Conservation (phyloP, 169 alveolate genomes). For the Plasmodium vivax region DNA sequence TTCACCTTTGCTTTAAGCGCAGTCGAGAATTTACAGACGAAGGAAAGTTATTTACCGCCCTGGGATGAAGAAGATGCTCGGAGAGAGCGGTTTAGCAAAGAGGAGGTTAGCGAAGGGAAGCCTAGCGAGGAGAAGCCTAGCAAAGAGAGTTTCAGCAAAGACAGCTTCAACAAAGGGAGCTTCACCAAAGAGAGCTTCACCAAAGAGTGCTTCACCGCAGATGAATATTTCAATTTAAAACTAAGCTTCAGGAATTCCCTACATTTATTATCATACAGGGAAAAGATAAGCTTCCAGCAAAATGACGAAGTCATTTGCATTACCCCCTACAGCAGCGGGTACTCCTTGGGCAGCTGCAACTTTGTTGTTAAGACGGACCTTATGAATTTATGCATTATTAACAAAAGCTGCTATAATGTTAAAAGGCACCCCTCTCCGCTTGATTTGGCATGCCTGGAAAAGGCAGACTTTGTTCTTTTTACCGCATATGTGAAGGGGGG, state of each 20-base stretch:
- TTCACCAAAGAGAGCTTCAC: neutral
- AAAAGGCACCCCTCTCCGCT: conserved; percentile 47
- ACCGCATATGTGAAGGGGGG: conserved; percentile 5
- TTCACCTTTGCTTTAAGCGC: conserved; percentile 54
- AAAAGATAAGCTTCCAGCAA: conserved; percentile 42
- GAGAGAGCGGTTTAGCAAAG: neutral
- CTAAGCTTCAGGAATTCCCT: conserved; percentile 28
- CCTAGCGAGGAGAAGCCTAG: no score
- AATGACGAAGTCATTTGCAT: conserved; percentile 18
- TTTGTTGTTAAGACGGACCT: conserved; percentile 22
- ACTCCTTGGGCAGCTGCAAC: conserved; percentile 66
- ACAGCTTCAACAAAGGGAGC: neutral
- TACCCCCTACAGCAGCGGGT: conserved; percentile 51
- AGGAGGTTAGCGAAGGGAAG: no score
- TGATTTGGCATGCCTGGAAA: conserved; percentile 21
- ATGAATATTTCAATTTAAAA: conserved; percentile 45
- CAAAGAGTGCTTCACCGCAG: neutral
- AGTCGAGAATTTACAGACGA: conserved; percentile 38
- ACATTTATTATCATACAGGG: conserved; percentile 71
- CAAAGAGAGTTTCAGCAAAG: neutral
- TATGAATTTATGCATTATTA: conserved; percentile 23
- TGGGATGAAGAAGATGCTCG: conserved; percentile 24
- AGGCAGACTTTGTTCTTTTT: conserved; percentile 42
- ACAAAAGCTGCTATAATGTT: conserved; percentile 54
- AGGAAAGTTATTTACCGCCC: conserved; percentile 45